phyloP scores from a whole-genome alignment of 2,329 filamentous ascomycete species.

The Apiospora koreana region DNA sequence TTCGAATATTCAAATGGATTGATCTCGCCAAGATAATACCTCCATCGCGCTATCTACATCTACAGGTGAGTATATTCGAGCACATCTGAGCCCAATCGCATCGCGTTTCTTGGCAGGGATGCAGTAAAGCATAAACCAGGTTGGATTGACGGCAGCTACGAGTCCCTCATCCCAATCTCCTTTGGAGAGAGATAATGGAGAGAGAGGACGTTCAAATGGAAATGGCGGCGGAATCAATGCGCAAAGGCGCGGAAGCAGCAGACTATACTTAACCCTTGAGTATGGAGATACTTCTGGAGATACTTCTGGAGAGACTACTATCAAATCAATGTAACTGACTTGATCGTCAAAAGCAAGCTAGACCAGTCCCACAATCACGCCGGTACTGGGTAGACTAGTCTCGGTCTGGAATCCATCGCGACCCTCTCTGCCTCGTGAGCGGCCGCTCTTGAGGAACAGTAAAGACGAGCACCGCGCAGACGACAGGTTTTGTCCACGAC shows the following conservation, averaged over 20 bases:
- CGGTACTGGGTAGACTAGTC: neutral
- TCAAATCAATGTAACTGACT: too few species aligned
- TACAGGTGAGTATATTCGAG: neutral
- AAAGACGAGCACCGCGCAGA: neutral
- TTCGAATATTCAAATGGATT: too few species aligned
- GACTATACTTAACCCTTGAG: too few species aligned
- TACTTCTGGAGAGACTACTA: too few species aligned
- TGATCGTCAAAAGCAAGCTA: too few species aligned
- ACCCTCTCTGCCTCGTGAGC: too few species aligned
- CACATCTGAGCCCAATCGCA: neutral
- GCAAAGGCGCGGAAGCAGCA: too few species aligned
- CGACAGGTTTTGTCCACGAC: neutral
- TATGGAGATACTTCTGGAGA: too few species aligned
- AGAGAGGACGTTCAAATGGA: too few species aligned
- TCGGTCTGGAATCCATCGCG: neutral
- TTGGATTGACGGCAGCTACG: neutral
- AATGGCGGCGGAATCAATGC: too few species aligned
- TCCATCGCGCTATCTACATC: neutral
- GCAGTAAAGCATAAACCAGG: neutral
- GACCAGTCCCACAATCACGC: neutral
- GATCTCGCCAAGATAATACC: neutral
- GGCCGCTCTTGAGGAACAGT: neutral
- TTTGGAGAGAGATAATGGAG: neutral
- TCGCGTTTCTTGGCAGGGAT: neutral
- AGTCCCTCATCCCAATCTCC: neutral